Evolutionary conservation across 2,329 filamentous ascomycete species (phyloP).

Genomic region (Exophiala xenobiotica): DNA sequence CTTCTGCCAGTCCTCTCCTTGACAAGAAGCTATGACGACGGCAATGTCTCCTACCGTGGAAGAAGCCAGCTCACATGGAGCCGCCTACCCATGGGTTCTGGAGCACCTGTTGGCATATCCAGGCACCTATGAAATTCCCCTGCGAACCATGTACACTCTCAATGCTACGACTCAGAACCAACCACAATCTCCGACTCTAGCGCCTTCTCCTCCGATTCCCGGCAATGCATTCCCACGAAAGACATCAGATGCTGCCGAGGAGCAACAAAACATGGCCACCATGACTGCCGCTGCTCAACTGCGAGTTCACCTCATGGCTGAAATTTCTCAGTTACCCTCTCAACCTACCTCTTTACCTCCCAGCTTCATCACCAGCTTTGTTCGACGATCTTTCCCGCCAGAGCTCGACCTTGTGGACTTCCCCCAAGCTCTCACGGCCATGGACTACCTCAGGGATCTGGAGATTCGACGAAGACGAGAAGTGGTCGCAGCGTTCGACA

Average conservation of each 20-base stretch:
- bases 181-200: constrained; percentile 31
- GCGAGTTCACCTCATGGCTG: constrained; percentile 44
- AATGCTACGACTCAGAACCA: constrained; percentile 57
- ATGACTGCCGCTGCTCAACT: constrained; percentile 42
- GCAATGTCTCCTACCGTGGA: constrained; percentile 12
- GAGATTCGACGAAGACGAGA: constrained; percentile 61
- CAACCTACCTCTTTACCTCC: constrained; percentile 64
- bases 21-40: not conserved
- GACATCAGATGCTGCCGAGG: constrained; percentile 21
- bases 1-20: not conserved
- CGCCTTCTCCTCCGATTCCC: constrained; percentile 38
- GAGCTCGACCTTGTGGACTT: constrained; percentile 62
- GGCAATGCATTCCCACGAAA: constrained; percentile 34
- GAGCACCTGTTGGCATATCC: constrained; percentile 63
- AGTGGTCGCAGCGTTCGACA: constrained; percentile 53
- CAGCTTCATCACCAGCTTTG: constrained; percentile 61
- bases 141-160: constrained; percentile 67
- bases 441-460: constrained; percentile 66
- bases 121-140: constrained; percentile 63
- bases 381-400: constrained; percentile 58
- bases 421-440: constrained; percentile 62
- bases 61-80: constrained; percentile 36
- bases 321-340: constrained; percentile 58
- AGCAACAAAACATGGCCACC: constrained; percentile 29
- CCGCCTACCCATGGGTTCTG: constrained; percentile 53